phyloP scores from a whole-genome alignment of 495 filamentous ascomycete species.

The Penicillium parvum region DNA sequence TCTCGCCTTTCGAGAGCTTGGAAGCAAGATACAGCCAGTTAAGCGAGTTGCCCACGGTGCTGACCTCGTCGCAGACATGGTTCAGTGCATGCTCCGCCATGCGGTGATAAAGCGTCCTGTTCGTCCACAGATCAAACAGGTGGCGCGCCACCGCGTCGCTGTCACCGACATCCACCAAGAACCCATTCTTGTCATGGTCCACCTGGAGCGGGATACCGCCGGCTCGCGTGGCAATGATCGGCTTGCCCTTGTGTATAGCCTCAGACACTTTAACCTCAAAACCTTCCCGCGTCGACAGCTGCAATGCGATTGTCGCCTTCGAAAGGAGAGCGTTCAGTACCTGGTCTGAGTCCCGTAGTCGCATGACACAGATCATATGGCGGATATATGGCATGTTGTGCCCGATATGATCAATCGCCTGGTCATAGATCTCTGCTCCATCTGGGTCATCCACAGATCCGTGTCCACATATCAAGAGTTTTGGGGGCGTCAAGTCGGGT shows the following conservation, averaged over 20 bases:
- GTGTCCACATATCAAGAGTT: slow-evolving; percentile 75
- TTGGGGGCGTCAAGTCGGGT: slow-evolving; percentile 52
- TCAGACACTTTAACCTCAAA: slow-evolving; percentile 92
- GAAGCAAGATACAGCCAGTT: slow-evolving; percentile 74
- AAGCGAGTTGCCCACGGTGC: slow-evolving; percentile 75
- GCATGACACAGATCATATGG: slow-evolving; percentile 68
- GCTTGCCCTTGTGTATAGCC: slow-evolving; percentile 78
- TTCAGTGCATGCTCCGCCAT: slow-evolving; percentile 64
- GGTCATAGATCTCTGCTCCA: slow-evolving; percentile 65
- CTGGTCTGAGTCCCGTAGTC: slow-evolving; percentile 74
- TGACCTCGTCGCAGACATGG: slow-evolving; percentile 76
- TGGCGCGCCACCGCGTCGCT: slow-evolving; percentile 66
- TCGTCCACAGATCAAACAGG: slow-evolving; percentile 64
- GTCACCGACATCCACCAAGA: slow-evolving; percentile 71
- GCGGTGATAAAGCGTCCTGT: slow-evolving; percentile 55
- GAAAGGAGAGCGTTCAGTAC: slow-evolving; percentile 76
- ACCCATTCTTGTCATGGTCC: slow-evolving; percentile 68
- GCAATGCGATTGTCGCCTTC: slow-evolving; percentile 66
- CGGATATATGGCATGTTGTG: slow-evolving; percentile 45
- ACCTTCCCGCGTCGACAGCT: slow-evolving; percentile 79
- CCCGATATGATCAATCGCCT: slow-evolving; percentile 63
- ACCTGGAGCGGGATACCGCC: slow-evolving; percentile 84
- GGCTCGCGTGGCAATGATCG: slow-evolving; percentile 71
- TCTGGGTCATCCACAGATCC: slow-evolving; percentile 86
- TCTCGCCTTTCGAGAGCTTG: slow-evolving; percentile 51